Percentiles rank a stretch among this genome's conserved stretches.
Conservation (phyloP, 164 flowering plant species). For the Tetrastigma voinierianum region DNA sequence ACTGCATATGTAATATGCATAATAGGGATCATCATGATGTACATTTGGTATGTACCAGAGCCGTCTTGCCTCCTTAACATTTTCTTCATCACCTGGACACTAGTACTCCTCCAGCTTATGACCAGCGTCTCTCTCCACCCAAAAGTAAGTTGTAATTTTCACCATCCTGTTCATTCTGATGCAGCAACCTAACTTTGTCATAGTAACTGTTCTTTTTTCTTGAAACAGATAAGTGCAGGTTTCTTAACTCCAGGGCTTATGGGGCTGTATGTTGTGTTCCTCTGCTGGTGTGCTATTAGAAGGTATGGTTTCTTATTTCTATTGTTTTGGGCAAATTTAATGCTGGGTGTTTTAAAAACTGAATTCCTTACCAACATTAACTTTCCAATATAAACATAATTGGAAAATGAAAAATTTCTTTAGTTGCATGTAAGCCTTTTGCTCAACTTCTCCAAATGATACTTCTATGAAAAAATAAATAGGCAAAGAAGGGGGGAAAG, state of each 20-base stretch:
- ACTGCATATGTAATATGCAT: conserved; percentile 62
- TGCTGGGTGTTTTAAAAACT: neutral
- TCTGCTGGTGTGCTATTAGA: conserved; percentile 93
- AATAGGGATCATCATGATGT: conserved; percentile 77
- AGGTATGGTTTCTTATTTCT: conserved; percentile 40
- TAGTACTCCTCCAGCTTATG: conserved; percentile 85
- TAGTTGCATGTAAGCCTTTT: no score
- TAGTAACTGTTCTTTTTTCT: neutral
- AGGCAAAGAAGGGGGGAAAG: no score
- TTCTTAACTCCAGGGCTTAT: conserved; percentile 78
- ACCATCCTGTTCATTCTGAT: neutral
- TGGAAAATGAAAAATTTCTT: neutral
- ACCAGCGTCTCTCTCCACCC: conserved; percentile 81
- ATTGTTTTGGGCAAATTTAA: neutral
- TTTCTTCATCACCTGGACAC: conserved; percentile 84
- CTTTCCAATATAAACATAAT: neutral
- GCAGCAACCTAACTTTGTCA: neutral
- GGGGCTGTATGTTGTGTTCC: conserved; percentile 87
- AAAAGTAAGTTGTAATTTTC: conserved; percentile 43
- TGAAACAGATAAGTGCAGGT: conserved; percentile 71
- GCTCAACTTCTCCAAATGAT: no score
- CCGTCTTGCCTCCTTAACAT: conserved; percentile 72
- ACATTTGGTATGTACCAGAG: conserved; percentile 81
- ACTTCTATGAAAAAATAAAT: no score
- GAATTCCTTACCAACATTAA: neutral